Evolutionary conservation across 2,329 filamentous ascomycete genomes (phyloP), one percentile per base, ranked within the genome.

Genomic region (Rhexocercosporidium sp.): DNA sequence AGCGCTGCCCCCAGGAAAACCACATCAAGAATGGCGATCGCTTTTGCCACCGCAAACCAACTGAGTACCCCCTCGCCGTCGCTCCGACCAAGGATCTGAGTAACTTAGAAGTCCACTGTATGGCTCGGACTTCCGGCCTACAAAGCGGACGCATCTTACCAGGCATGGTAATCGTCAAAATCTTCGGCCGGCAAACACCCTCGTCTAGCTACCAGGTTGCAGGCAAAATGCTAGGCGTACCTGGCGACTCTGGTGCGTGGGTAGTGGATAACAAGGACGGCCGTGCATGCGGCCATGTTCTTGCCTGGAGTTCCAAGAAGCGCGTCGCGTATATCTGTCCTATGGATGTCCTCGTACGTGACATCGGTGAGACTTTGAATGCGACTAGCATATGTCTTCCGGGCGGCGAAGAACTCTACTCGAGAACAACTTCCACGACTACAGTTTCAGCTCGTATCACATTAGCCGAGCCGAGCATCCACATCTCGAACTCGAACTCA

Each of bases 221-320:
- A 7, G 85, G 85, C 47, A 72, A 70, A 29, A 59, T 31, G 44
- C 82, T 90, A 29, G 88, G 88, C 2, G 88, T 96, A 14, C 94
- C 94, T 1, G 95, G 95, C 20, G 95, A 98, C 77, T 95, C 91
- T 7, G 95, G 95, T 3, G 95, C 95, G 0, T 98, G 95, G 95
- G 88, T 98, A 3, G 89, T 97, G 18, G 92, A 95, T 73, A 90
- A 92, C 66, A 85, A 86, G 6, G 84, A 89, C n/a, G 93, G 93
- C 1, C 87, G 89, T 44, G 88, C 97, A 3, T 96, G 93, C 73
- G 95, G 95, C 0, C 95, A 97, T 74, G 92, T 98, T 0, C 84
- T 98, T 14, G 95, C 95, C 0, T 97, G 92, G 89, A 95, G 91
- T 72, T 87, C 89, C 70, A 88, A 90, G 69, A 95, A 92, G 75